Evolutionary conservation across 371 early-diverging fungal genomes (phyloP).

Genomic region (Phascolomyces articulosus): DNA sequence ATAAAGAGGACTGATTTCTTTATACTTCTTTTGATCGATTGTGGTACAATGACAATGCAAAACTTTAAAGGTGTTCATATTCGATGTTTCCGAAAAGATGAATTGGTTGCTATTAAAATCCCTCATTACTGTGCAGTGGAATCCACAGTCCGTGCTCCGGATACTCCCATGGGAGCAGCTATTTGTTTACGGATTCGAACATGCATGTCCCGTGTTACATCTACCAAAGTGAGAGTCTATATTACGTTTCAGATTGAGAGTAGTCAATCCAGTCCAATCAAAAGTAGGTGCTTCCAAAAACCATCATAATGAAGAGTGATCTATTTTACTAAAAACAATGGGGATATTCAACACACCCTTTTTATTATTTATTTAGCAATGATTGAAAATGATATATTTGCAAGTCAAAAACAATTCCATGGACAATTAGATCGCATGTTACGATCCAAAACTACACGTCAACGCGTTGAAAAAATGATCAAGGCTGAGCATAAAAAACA

Average conservation of each 20-base stretch:
- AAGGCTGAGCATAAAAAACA: background rate
- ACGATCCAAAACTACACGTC: background rate
- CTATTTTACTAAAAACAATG: too few species aligned
- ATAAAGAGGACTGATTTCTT: too few species aligned
- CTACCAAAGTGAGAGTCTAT: background rate
- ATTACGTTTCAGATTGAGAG: background rate
- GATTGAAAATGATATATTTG: background rate
- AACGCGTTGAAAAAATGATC: background rate
- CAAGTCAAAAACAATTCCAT: background rate
- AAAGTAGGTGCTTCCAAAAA: background rate
- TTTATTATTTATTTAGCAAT: background rate
- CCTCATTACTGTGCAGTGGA: slow-evolving; percentile 1
- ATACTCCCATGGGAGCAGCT: slow-evolving; percentile 6
- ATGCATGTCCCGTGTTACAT: background rate
- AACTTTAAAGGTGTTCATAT: background rate
- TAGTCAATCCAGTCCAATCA: background rate
- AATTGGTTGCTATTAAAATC: background rate
- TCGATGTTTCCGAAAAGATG: slow-evolving; percentile 4
- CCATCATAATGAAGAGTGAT: too few species aligned
- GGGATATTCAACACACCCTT: too few species aligned
- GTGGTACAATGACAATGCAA: too few species aligned
- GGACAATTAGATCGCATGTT: background rate
- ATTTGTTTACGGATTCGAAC: background rate
- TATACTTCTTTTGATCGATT: too few species aligned
- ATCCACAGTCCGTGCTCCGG: background rate